phyloP scores from a whole-genome alignment of 1,139 yeast genomes.

The Kodamaea fungicola region DNA sequence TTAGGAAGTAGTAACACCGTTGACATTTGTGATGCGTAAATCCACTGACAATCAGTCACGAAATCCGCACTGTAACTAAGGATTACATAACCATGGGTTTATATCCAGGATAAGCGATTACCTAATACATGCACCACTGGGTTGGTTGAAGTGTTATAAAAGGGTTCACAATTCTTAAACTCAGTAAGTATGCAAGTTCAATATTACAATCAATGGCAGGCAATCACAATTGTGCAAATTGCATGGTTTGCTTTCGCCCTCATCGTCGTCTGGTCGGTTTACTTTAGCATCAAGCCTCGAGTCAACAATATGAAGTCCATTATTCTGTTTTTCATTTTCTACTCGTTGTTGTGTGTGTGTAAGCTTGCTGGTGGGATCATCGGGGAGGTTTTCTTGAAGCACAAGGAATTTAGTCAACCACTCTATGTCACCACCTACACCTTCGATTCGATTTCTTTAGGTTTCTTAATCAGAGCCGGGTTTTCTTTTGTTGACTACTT shows the following conservation, averaged over 20 bases:
- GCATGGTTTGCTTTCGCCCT: slow-evolving; percentile 12
- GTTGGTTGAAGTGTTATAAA: too few species aligned
- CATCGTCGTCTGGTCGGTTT: slow-evolving; percentile 3
- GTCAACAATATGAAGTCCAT: slow-evolving; percentile 3
- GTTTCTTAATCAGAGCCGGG: slow-evolving; percentile 14
- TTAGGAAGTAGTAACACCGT: too few species aligned
- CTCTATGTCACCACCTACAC: slow-evolving; percentile 17
- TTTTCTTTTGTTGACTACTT: slow-evolving; percentile 12
- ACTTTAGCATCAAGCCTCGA: neutral
- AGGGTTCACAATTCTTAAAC: too few species aligned
- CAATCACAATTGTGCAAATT: slow-evolving; percentile 15
- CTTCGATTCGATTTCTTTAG: slow-evolving; percentile 18
- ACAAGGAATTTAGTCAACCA: slow-evolving; percentile 6
- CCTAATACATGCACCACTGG: too few species aligned
- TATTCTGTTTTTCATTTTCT: slow-evolving; percentile 4
- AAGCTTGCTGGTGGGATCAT: slow-evolving; percentile 19
- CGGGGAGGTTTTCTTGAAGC: slow-evolving; percentile 11
- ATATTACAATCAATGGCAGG: slow-evolving; percentile 13
- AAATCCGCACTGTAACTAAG: slow-evolving; percentile 10
- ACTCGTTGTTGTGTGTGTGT: slow-evolving; percentile 12
- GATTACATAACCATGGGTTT: too few species aligned
- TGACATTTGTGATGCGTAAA: too few species aligned
- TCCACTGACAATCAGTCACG: neutral
- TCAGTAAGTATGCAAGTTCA: neutral
- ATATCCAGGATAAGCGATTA: too few species aligned